Percentiles rank a stretch among this genome's conserved stretches.
Conservation (phyloP, 148 eudicot genomes). For the Nepenthes gracilis region DNA sequence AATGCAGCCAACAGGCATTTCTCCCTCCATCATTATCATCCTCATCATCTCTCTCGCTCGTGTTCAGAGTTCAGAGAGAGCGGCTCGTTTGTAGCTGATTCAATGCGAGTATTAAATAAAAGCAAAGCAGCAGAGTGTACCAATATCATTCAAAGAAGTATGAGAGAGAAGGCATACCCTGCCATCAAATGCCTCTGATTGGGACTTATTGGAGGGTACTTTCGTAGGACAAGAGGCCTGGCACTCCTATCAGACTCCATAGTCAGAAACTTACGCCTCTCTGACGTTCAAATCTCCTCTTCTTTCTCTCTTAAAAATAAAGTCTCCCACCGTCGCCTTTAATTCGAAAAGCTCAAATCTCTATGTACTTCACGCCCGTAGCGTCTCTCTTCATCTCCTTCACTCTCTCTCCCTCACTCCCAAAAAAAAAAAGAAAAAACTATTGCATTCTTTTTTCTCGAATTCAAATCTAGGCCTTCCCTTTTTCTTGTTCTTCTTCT, state of each 20-base stretch:
- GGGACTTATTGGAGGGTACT: too few relatives aligned
- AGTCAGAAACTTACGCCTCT: not conserved
- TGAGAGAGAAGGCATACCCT: not conserved
- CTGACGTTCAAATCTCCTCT: constrained; percentile 1
- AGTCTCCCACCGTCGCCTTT: constrained; percentile 6
- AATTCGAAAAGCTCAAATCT: constrained; percentile 14
- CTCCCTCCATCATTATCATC: too few relatives aligned
- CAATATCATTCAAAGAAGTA: not conserved
- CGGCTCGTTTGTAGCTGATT: too few relatives aligned
- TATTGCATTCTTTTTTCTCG: not conserved
- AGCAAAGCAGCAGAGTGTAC: not conserved
- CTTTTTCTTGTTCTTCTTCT: constrained; percentile 2
- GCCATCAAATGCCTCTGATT: too few relatives aligned
- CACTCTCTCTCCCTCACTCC: constrained; percentile 8
- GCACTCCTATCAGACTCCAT: not conserved
- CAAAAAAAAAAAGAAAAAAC: not conserved
- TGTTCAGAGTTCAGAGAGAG: too few relatives aligned
- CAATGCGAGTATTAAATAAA: not conserved
- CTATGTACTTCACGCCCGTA: not conserved
- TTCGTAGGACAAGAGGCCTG: not conserved
- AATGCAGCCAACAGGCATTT: too few relatives aligned
- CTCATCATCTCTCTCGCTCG: too few relatives aligned
- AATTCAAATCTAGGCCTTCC: constrained; percentile 50
- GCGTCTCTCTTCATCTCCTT: constrained; percentile 9
- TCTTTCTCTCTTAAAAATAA: not conserved